phyloP scores from a whole-genome alignment of 2,329 filamentous ascomycete species.

The Fusarium hostae region DNA sequence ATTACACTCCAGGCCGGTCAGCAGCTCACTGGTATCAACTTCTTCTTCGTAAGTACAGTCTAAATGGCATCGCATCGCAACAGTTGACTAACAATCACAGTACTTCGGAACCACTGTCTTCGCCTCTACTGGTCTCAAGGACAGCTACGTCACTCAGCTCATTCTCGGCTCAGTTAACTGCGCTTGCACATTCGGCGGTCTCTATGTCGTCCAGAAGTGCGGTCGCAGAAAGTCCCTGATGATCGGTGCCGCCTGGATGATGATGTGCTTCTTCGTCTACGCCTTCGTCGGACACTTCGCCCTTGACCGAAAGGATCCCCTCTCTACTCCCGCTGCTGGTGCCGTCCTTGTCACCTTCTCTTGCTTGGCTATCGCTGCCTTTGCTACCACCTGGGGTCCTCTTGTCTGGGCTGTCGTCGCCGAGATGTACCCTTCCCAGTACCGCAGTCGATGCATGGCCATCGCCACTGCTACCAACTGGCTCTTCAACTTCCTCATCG shows the following conservation, averaged over 20 bases:
- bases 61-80: background rate
- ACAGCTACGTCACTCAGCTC: constrained; percentile 75
- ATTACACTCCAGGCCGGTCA: constrained; percentile 72
- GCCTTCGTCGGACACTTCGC: constrained; percentile 61
- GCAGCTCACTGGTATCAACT: constrained; percentile 70
- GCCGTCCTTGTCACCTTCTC: constrained; percentile 74
- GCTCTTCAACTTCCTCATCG: constrained; percentile 72
- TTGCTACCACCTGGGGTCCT: constrained; percentile 77
- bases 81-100: background rate
- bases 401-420: constrained; percentile 74
- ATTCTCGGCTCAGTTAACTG: constrained; percentile 76
- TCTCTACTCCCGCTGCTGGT: constrained; percentile 61
- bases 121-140: constrained; percentile 69
- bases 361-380: constrained; percentile 74
- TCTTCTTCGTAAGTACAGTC: constrained; percentile 61
- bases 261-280: constrained; percentile 62
- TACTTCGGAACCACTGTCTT: constrained; percentile 76
- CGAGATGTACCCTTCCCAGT: constrained; percentile 71
- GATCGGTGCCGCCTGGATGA: constrained; percentile 70
- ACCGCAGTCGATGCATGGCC: constrained; percentile 65
- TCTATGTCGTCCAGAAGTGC: constrained; percentile 73
- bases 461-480: constrained; percentile 69
- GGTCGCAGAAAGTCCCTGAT: constrained; percentile 73
- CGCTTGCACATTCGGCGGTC: constrained; percentile 70
- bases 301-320: constrained; percentile 55